phyloP scores from a whole-genome alignment of 495 filamentous ascomycete genomes.

The Astrothelium macrocarpum region DNA sequence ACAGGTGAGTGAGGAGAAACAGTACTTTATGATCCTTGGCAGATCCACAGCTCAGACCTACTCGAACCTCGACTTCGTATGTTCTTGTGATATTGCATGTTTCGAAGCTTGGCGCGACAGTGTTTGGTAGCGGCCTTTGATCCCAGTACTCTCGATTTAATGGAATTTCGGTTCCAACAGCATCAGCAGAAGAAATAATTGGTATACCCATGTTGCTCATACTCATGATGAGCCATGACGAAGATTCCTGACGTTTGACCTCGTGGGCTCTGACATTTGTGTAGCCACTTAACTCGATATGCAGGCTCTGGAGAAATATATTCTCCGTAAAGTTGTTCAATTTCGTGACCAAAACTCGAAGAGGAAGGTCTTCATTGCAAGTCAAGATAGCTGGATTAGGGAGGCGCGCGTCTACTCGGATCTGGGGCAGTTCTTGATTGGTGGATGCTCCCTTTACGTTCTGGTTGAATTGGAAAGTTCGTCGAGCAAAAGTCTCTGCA shows the following conservation, averaged over 20 bases:
- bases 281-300: slow-evolving; percentile 69
- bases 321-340: slow-evolving; percentile 51
- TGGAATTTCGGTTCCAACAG: slow-evolving; percentile 53
- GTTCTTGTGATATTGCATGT: slow-evolving; percentile 78
- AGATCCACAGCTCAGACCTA: slow-evolving; percentile 59
- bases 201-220: slow-evolving; percentile 57
- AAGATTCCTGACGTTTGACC: slow-evolving; percentile 51
- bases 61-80: slow-evolving; percentile 73
- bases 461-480: slow-evolving; percentile 64
- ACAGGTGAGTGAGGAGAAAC: slow-evolving; percentile 7
- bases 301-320: slow-evolving; percentile 65
- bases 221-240: slow-evolving; percentile 59
- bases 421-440: slow-evolving; percentile 33
- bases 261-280: slow-evolving; percentile 71
- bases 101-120: slow-evolving; percentile 71
- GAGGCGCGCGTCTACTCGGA: slow-evolving; percentile 68
- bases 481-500: slow-evolving; percentile 74
- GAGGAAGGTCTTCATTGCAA: slow-evolving; percentile 73
- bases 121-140: slow-evolving; percentile 60
- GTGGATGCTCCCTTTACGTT: slow-evolving; percentile 12
- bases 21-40: slow-evolving; percentile 27
- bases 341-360: slow-evolving; percentile 70
- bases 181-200: slow-evolving; percentile 48
- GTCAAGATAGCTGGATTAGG: slow-evolving; percentile 84
- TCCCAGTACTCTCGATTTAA: slow-evolving; percentile 64